These are phyloP conservation scores for Mitragyna speciosa DNA, from an alignment of 257 asterid species.

Conservation along the genomic window DNA sequence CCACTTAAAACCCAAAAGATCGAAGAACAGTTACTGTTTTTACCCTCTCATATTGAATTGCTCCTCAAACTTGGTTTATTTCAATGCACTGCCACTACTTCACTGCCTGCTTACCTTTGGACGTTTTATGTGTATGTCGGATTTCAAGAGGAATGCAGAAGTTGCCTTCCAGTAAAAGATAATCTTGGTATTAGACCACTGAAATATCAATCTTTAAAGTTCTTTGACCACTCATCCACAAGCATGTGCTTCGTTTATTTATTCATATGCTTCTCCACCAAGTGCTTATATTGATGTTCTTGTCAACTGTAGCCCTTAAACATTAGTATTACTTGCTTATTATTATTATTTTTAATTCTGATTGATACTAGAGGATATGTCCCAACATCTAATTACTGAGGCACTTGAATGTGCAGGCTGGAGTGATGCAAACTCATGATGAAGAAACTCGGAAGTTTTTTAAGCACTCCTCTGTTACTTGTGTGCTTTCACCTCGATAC, in stretches of 20 bases:
- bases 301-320: background rate
- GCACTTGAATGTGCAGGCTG: slow-evolving; percentile 49
- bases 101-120: background rate
- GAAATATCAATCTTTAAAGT: background rate
- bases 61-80: background rate
- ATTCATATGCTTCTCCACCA: background rate
- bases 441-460: slow-evolving; percentile 92
- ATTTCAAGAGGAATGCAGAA: background rate
- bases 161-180: background rate
- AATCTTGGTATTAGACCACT: background rate
- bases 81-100: background rate
- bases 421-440: slow-evolving; percentile 96
- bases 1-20: background rate
- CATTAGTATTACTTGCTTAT: no score
- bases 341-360: background rate
- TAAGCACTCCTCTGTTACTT: slow-evolving; percentile 88
- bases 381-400: background rate
- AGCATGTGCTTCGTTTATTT: background rate
- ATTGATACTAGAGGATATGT: background rate
- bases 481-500: slow-evolving; percentile 91
- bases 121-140: background rate
- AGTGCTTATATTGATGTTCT: background rate
- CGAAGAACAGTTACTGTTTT: background rate
- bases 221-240: background rate
- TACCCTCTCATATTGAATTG: background rate